Evolutionary conservation across 495 filamentous ascomycete genomes (phyloP).

Genomic region (Xylona heveae): DNA sequence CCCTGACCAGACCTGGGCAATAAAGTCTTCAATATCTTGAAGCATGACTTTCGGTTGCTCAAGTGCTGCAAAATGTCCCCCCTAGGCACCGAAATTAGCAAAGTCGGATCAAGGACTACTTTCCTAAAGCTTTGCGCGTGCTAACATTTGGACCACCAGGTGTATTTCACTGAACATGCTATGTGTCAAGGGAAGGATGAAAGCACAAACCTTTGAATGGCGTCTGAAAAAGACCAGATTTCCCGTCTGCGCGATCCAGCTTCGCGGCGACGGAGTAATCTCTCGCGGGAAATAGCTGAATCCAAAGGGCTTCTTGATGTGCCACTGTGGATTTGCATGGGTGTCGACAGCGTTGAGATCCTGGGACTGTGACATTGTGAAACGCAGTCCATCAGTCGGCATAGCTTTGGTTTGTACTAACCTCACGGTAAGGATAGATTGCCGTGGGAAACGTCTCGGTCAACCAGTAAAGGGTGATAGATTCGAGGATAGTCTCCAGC

Average conservation of each 20-base stretch:
- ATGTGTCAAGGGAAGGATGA: too few relatives aligned
- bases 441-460: conserved; percentile 32
- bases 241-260: conserved; percentile 26
- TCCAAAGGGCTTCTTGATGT: conserved; percentile 33
- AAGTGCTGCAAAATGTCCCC: conserved; percentile 43
- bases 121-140: too few relatives aligned
- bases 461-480: conserved; percentile 43
- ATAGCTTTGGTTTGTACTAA: too few relatives aligned
- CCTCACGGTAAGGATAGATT: conserved; percentile 33
- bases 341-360: conserved; percentile 8
- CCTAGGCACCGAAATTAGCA: conserved; percentile 13
- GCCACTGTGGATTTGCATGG: conserved; percentile 14
- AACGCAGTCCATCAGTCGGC: too few relatives aligned
- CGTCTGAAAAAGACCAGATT: conserved; percentile 26
- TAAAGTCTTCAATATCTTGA: conserved; percentile 34
- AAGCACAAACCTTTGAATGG: conserved; percentile 18
- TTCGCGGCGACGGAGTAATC: conserved; percentile 23
- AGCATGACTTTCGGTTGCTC: conserved; percentile 31
- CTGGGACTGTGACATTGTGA: too few relatives aligned
- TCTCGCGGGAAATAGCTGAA: conserved; percentile 36
- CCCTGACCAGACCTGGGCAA: conserved; percentile 17
- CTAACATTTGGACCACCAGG: too few relatives aligned
- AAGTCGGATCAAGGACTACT: conserved; percentile 1
- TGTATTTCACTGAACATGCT: too few relatives aligned
- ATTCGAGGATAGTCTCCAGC: conserved; percentile 31